Evolutionary conservation across 164 flowering plant species (phyloP).

Genomic region (Vitis cinerea): DNA sequence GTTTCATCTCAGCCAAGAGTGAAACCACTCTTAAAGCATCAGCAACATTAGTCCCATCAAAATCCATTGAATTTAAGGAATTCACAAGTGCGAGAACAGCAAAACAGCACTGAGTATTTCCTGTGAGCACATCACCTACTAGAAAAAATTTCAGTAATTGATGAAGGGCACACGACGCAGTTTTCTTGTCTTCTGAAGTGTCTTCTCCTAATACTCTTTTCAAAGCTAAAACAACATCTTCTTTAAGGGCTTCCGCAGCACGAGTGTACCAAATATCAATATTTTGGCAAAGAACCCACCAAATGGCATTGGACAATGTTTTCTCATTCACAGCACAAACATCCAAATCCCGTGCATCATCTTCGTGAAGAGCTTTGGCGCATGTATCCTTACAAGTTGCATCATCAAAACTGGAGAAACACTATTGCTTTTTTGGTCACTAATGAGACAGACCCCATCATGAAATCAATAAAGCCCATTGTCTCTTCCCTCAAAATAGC

Average conservation of each 20-base stretch:
- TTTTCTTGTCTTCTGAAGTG: slow-evolving; percentile 71
- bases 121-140: slow-evolving; percentile 66
- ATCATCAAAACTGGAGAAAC: slow-evolving; percentile 14
- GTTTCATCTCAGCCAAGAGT: slow-evolving; percentile 32
- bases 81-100: slow-evolving; percentile 28
- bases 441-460: slow-evolving; percentile 35
- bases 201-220: slow-evolving; percentile 79
- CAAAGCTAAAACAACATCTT: slow-evolving; percentile 55
- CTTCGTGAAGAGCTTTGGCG: slow-evolving; percentile 11
- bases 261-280: slow-evolving; percentile 73
- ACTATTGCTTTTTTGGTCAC: slow-evolving; percentile 21
- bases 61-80: slow-evolving; percentile 57
- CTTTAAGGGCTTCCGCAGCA: slow-evolving; percentile 59
- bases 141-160: slow-evolving; percentile 76
- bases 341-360: slow-evolving; percentile 48
- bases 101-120: background rate
- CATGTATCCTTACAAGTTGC: slow-evolving; percentile 8
- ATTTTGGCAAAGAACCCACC: slow-evolving; percentile 78
- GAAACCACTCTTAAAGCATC: slow-evolving; percentile 61
- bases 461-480: slow-evolving; percentile 45
- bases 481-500: slow-evolving; percentile 59
- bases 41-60: slow-evolving; percentile 50
- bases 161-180: slow-evolving; percentile 77
- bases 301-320: slow-evolving; percentile 59
- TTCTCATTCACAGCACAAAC: slow-evolving; percentile 43